Conservation (phyloP, 2,329 filamentous ascomycete genomes). For the Microsporum ferrugineum region DNA sequence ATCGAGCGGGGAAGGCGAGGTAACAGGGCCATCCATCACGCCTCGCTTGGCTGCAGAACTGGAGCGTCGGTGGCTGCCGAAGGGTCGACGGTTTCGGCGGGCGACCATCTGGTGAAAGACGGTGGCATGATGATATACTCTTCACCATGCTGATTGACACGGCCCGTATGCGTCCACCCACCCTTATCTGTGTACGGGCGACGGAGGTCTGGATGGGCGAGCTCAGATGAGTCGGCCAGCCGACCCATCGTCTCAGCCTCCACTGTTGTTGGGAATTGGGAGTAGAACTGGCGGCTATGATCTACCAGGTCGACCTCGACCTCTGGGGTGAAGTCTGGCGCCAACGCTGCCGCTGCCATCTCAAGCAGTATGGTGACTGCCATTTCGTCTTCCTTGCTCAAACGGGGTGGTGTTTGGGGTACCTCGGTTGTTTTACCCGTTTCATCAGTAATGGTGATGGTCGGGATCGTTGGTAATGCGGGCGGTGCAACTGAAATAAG, state of each 20-base stretch:
- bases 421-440: background rate
- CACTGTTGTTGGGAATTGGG: background rate
- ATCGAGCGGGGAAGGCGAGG: background rate
- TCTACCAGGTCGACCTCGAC: slow-evolving; percentile 13
- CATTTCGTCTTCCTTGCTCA: slow-evolving; percentile 12
- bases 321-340: slow-evolving; percentile 13
- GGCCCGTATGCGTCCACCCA: slow-evolving; percentile 24
- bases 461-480: background rate
- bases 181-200: slow-evolving; percentile 21
- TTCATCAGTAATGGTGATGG: background rate
- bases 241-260: background rate
- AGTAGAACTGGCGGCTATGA: slow-evolving; percentile 11
- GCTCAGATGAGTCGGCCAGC: slow-evolving; percentile 7
- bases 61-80: background rate
- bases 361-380: slow-evolving; percentile 14
- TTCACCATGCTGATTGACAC: slow-evolving; percentile 17
- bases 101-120: background rate
- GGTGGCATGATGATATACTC: background rate
- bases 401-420: slow-evolving; percentile 1
- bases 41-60: background rate
- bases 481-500: background rate
- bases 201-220: slow-evolving; percentile 14
- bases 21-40: background rate
- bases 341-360: slow-evolving; percentile 15
- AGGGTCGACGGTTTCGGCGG: background rate